Evolutionary conservation across 305 asterid species (phyloP).

Genomic region (Nicotiana rustica): DNA sequence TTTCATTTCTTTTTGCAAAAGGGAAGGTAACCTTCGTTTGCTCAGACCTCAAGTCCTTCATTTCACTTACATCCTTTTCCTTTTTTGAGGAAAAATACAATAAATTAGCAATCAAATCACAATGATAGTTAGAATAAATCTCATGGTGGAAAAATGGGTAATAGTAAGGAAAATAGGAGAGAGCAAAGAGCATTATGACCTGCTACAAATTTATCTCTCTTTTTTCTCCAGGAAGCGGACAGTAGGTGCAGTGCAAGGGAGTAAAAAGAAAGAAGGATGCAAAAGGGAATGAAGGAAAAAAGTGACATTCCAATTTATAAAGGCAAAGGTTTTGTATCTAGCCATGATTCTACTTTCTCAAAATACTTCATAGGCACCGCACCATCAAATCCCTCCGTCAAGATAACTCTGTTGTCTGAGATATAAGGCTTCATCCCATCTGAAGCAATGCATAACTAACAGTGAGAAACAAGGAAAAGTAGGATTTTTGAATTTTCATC

Average conservation of each 20-base stretch:
- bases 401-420: slow-evolving; percentile 87
- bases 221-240: neutral
- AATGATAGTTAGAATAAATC: neutral
- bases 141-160: neutral
- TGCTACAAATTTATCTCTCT: neutral
- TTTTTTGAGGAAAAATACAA: neutral
- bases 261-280: neutral
- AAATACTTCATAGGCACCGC: slow-evolving; percentile 79
- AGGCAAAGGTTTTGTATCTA: slow-evolving; percentile 62
- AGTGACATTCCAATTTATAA: slow-evolving; percentile 40
- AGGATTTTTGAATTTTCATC: neutral
- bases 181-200: neutral
- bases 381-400: slow-evolving; percentile 92
- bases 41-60: neutral
- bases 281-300: neutral
- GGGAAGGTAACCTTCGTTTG: neutral
- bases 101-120: neutral
- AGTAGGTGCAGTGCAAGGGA: neutral
- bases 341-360: slow-evolving; percentile 85
- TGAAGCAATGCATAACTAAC: slow-evolving; percentile 43
- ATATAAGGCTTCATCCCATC: slow-evolving; percentile 90
- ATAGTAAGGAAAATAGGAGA: neutral
- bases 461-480: slow-evolving; percentile 36
- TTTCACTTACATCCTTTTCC: neutral
- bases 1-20: neutral